Conservation (phyloP, 768 basidiomycete species). For the Suillus cothurnatus region DNA sequence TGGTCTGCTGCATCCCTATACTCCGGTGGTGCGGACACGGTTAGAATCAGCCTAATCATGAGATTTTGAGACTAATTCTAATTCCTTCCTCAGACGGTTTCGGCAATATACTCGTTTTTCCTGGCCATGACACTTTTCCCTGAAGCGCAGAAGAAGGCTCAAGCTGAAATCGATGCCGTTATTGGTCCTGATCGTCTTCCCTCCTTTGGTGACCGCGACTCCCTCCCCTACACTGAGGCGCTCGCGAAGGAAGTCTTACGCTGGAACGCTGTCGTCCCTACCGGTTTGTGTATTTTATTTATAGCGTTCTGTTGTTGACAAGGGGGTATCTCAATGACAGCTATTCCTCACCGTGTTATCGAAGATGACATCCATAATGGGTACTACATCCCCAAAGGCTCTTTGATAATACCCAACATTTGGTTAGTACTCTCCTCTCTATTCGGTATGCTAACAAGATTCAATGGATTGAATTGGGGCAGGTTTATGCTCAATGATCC, state of each 20-base stretch:
- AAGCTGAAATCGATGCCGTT: constrained; percentile 61
- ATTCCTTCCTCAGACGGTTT: constrained; percentile 10
- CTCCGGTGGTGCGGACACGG: constrained; percentile 20
- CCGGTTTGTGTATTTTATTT: constrained; percentile 42
- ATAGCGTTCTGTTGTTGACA: constrained; percentile 35
- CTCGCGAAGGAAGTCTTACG: constrained; percentile 59
- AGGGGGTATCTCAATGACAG: constrained; percentile 13
- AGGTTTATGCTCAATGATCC: constrained; percentile 38
- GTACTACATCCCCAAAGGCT: constrained; percentile 57
- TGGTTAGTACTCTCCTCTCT: constrained; percentile 17
- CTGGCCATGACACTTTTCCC: constrained; percentile 24
- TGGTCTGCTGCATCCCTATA: constrained; percentile 51
- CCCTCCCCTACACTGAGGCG: constrained; percentile 65
- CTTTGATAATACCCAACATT: constrained; percentile 27
- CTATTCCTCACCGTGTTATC: constrained; percentile 51
- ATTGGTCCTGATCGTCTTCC: constrained; percentile 63
- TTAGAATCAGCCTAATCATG: neutral
- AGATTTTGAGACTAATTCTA: neutral
- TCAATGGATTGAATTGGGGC: neutral
- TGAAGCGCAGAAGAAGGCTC: constrained; percentile 58
- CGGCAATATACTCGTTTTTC: constrained; percentile 13
- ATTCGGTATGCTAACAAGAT: constrained; percentile 1
- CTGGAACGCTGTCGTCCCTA: constrained; percentile 43
- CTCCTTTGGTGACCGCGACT: constrained; percentile 56
- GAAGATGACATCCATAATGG: constrained; percentile 66